Evolutionary conservation across 805 yeast genomes (phyloP), one percentile per base, ranked within the genome.

Genomic region (Saccharomyces cerevisiae): DNA sequence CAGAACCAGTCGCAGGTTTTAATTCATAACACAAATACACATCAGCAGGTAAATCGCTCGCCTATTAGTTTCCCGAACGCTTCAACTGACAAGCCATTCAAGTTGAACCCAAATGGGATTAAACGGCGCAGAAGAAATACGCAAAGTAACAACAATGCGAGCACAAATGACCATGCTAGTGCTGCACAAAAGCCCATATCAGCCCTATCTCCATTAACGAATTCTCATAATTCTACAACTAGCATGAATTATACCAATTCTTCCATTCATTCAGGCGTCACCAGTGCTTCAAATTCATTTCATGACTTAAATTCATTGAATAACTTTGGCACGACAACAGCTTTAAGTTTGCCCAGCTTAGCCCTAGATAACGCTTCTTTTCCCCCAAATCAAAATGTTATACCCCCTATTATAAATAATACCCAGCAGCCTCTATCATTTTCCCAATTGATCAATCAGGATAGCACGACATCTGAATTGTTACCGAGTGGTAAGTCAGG

Each of bases 21-120:
- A 21, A 36, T n/a, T 21, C 43, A 36, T 4, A 36, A 36, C 24
- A 2, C 43, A 17, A 6, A 8, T 17, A n/a, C 43, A 17, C 22
- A 36, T 10, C 43, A 36, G 9, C 43, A 6, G 24, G 24, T 36
- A 36, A 36, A 36, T 17, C 43, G 43, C 11, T 36, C 43, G 3
- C 24, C 43, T 4, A 17, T 36, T 36, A 11, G 24, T 6, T 36
- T 36, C 43, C 43, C 43, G 11, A 53, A 46, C 21, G 46, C 53
- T 17, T 46, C 54, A n/a, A 26, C 29, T 4, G 50, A 49, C 17
- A 56, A 53, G 9, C 52, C 67, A 4, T 69, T 69, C 47, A 63
- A 64, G 10, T 49, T 69, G 52, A 66, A 69, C 55, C 71, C 72
- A 2, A 65, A 67, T 43, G 70, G 70, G 3, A 64, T 69, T 21